phyloP scores from a whole-genome alignment of 129 eudicot species.

The Dittrichia graveolens region DNA sequence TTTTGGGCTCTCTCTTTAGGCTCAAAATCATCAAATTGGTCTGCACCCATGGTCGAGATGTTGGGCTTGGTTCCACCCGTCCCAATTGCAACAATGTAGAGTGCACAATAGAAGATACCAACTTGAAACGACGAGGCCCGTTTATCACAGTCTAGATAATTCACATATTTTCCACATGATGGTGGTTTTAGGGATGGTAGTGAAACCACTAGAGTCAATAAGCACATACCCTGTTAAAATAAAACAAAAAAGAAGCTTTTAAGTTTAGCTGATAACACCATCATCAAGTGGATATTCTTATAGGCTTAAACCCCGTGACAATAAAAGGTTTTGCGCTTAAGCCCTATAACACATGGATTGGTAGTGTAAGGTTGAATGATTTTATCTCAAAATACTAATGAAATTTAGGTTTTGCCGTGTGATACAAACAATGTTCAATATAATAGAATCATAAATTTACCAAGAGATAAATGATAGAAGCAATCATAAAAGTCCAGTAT shows the following conservation, averaged over 20 bases:
- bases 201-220: conserved; percentile 55
- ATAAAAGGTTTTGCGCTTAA: no score
- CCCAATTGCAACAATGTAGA: conserved; percentile 55
- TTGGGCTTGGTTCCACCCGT: conserved; percentile 76
- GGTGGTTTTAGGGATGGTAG: conserved; percentile 46
- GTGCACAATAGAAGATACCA: conserved; percentile 48
- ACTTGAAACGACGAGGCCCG: conserved; percentile 42
- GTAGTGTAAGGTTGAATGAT: neutral
- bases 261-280: neutral
- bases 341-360: neutral
- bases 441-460: conserved; percentile 23
- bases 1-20: conserved; percentile 53
- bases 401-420: no score
- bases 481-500: conserved; percentile 58
- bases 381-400: no score
- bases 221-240: conserved; percentile 48
- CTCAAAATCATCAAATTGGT: conserved; percentile 52
- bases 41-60: conserved; percentile 68
- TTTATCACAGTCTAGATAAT: conserved; percentile 37
- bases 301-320: no score
- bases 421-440: neutral
- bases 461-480: conserved; percentile 41
- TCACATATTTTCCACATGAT: conserved; percentile 37
- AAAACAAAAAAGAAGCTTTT: neutral
- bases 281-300: no score